These are phyloP conservation scores for Hypoxylon cercidicola DNA, from an alignment of 495 filamentous ascomycete genomes.

Conservation along the genomic window DNA sequence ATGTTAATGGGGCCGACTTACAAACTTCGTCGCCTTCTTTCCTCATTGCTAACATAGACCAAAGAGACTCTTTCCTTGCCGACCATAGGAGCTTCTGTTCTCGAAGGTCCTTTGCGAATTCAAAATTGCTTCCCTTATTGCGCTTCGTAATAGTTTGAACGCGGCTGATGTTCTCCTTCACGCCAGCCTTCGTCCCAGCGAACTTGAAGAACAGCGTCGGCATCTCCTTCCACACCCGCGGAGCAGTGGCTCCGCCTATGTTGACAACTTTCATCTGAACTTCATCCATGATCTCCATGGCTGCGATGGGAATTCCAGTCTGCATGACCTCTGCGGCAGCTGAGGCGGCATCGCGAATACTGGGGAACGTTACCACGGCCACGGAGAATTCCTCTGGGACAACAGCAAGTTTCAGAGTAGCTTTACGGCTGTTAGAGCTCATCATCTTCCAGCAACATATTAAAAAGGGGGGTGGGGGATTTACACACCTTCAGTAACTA, in stretches of 20 bases:
- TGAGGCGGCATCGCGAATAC: conserved; percentile 75
- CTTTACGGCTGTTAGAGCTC: conserved; percentile 40
- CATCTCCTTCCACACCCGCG: conserved; percentile 75
- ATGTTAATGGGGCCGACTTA: conserved; percentile 41
- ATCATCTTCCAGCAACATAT: neutral
- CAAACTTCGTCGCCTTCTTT: conserved; percentile 69
- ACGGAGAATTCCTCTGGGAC: conserved; percentile 78
- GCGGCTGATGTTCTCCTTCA: conserved; percentile 72
- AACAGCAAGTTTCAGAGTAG: conserved; percentile 77
- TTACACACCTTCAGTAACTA: conserved; percentile 71
- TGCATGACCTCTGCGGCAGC: conserved; percentile 77
- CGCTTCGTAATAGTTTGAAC: conserved; percentile 72
- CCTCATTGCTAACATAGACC: conserved; percentile 77
- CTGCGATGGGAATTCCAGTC: conserved; percentile 76
- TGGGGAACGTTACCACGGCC: conserved; percentile 79
- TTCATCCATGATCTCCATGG: conserved; percentile 87
- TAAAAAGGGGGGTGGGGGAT: neutral
- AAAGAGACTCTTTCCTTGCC: conserved; percentile 78
- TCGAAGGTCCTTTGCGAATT: conserved; percentile 73
- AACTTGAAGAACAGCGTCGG: conserved; percentile 91
- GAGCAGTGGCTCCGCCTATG: conserved; percentile 71
- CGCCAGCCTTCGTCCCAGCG: conserved; percentile 73
- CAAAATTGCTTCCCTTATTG: conserved; percentile 73
- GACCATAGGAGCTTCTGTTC: conserved; percentile 80
- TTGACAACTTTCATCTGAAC: conserved; percentile 85